Evolutionary conservation across 1,284 basidiomycete genomes (phyloP), one percentile per base, ranked within the genome.

Genomic region (Cryptococcus sp.): DNA sequence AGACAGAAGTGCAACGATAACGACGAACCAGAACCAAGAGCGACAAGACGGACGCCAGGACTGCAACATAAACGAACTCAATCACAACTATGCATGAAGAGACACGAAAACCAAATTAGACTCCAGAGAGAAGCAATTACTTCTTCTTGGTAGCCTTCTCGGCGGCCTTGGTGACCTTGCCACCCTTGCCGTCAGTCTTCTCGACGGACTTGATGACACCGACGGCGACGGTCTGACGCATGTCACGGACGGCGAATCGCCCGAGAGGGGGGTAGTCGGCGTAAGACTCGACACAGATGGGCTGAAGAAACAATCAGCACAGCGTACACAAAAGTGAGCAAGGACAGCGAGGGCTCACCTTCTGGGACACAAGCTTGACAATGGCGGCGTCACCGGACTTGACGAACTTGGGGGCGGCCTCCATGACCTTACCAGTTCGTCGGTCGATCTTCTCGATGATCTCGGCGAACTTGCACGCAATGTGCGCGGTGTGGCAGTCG

Each of bases 401-500:
- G 85, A 98, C 87, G 82, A 91, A 95, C 82, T 98, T 98, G 80
- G 95, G 95, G 61, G 77, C 53, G 72, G 82, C 82, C 82, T 98
- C 69, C 66, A 68, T 67, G 47, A 53, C 53, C 64, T 67, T 65
- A 59, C 65, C 62, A 36, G 61, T 66, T 54, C 96, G 93, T 78
- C 93, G 89, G 83, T 98, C 95, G 79, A 98, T 98, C 88, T 98
- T 98, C 85, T 97, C 91, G 74, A 93, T 83, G 79, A 97, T 86
- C 80, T 95, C 92, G 69, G 91, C 84, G 82, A 98, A 98, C 83
- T 97, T 97, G 90, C 96, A 98, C 68, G 96, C 96, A 79, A 98
- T 98, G 86, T 97, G 95, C 78, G 95, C 69, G n/a, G 95, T 98
- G 87, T 99, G 95, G 83, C 95, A 99, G 84, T 99, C 95, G 71